Evolutionary conservation across 345 rosid genomes (phyloP).

Genomic region (Erysimum cheiranthoides): DNA sequence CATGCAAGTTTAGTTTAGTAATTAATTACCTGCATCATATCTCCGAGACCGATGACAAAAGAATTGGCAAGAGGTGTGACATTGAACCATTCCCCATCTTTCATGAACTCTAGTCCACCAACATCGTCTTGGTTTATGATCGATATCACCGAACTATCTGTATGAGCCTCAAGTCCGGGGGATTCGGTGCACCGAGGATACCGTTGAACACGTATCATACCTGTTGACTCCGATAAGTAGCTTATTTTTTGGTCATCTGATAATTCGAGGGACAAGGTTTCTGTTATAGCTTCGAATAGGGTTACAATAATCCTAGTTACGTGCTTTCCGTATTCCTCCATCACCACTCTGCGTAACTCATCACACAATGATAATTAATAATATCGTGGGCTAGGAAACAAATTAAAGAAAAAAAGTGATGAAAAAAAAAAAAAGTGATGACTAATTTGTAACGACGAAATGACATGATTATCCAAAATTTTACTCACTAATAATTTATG

Average conservation of each 20-base stretch:
- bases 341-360: constrained; percentile 44
- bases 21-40: constrained; percentile 71
- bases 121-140: constrained; percentile 59
- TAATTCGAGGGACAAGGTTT: constrained; percentile 49
- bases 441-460: neutral
- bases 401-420: too few species aligned
- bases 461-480: neutral
- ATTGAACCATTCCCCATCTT: constrained; percentile 58
- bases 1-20: neutral
- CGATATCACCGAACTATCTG: constrained; percentile 74
- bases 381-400: neutral
- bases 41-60: constrained; percentile 64
- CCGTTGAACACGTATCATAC: constrained; percentile 58
- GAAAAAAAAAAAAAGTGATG: too few species aligned
- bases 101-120: constrained; percentile 65
- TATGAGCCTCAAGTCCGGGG: constrained; percentile 60
- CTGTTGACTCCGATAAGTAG: constrained; percentile 56
- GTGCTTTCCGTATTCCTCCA: constrained; percentile 71
- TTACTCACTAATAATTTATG: neutral
- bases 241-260: constrained; percentile 1
- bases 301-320: constrained; percentile 50
- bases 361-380: neutral
- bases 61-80: constrained; percentile 53
- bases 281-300: constrained; percentile 52
- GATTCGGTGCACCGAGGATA: constrained; percentile 50